A percentile compares a stretch with the other conserved stretches of the same genome.
These are phyloP conservation scores for Xylaria polymorpha DNA, from an alignment of 2,329 filamentous ascomycete genomes.

Conservation along the genomic window DNA sequence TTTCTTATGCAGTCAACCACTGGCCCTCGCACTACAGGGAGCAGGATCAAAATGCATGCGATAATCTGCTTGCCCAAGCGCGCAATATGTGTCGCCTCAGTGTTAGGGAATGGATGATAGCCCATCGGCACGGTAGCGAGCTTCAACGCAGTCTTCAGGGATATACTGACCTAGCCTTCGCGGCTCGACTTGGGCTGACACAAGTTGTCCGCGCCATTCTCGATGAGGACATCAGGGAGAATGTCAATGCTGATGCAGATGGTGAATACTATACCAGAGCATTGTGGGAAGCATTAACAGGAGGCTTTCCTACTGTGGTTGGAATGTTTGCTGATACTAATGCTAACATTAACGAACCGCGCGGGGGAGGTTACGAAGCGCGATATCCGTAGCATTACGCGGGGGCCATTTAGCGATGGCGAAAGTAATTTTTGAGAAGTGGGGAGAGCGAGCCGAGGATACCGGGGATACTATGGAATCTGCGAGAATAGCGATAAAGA, in stretches of 20 bases:
- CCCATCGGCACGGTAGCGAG: too few species aligned
- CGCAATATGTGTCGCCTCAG: background rate
- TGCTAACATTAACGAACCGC: background rate
- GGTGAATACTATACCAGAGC: background rate
- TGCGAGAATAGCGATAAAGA: background rate
- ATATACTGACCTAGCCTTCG: background rate
- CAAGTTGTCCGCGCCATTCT: constrained; percentile 4
- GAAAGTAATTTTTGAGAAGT: background rate
- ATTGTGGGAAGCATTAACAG: background rate
- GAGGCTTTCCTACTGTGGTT: background rate
- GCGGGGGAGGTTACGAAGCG: too few species aligned
- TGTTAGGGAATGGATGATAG: background rate
- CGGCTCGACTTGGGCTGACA: background rate
- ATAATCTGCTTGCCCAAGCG: constrained; percentile 2
- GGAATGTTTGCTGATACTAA: constrained; percentile 8
- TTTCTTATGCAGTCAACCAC: background rate
- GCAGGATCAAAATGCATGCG: background rate
- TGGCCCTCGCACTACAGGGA: constrained; percentile 14
- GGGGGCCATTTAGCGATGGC: background rate
- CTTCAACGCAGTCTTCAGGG: too few species aligned
- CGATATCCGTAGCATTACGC: too few species aligned
- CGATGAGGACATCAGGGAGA: background rate
- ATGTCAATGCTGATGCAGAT: background rate
- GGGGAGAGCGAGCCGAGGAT: background rate
- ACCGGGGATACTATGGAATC: background rate